A percentile compares a stretch with the other conserved stretches of the same genome.
Conservation (phyloP, 2,329 filamentous ascomycete genomes). For the Lanzia echinophila region DNA sequence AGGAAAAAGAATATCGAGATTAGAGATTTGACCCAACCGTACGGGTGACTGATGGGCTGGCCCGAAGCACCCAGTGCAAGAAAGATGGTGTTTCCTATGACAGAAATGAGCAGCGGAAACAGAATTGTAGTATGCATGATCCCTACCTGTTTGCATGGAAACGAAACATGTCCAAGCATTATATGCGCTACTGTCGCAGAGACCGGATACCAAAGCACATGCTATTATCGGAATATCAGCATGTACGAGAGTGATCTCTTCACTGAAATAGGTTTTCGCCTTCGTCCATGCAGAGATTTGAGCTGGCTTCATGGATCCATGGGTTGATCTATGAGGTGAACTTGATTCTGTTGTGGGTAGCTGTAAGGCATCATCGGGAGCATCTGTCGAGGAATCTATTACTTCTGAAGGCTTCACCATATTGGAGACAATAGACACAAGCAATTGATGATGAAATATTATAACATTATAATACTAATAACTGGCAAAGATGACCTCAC, state of each 20-base stretch:
- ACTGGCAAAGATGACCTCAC: no score
- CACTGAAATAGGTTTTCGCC: slow-evolving; percentile 18
- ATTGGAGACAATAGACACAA: not conserved
- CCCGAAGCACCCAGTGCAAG: slow-evolving; percentile 50
- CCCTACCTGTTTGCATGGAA: slow-evolving; percentile 44
- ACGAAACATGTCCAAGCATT: slow-evolving; percentile 44
- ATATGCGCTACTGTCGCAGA: slow-evolving; percentile 42
- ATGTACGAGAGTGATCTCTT: slow-evolving; percentile 27
- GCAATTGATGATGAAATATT: no score
- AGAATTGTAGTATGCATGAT: not conserved
- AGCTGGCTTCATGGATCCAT: slow-evolving; percentile 10
- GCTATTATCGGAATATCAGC: slow-evolving; percentile 34
- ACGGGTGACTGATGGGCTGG: slow-evolving; percentile 43
- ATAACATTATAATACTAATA: no score
- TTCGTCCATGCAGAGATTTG: not conserved
- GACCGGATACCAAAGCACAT: slow-evolving; percentile 40
- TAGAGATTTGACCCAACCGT: slow-evolving; percentile 47
- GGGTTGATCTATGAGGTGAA: slow-evolving; percentile 9
- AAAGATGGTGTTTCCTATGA: slow-evolving; percentile 54
- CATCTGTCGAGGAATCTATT: not conserved
- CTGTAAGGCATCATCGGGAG: no score
- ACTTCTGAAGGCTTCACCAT: not conserved
- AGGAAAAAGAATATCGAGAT: slow-evolving; percentile 48
- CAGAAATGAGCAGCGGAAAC: not conserved
- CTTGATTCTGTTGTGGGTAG: slow-evolving; percentile 6